These are phyloP conservation scores for Starmerella stellata DNA, from an alignment of 805 yeast species.

Conservation along the genomic window DNA sequence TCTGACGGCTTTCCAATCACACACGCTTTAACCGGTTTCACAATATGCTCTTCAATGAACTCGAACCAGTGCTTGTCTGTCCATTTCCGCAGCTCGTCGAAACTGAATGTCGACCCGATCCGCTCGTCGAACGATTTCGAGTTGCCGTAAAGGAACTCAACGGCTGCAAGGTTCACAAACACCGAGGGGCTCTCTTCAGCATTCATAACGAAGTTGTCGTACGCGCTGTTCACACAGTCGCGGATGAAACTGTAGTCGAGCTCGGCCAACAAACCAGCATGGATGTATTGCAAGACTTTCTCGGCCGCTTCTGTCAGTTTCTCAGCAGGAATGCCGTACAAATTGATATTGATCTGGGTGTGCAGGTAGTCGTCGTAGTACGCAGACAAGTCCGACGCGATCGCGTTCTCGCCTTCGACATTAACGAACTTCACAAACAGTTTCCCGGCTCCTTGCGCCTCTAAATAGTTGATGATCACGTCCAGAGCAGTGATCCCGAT, in stretches of 20 bases:
- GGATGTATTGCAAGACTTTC: conserved; percentile 34
- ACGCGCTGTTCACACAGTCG: conserved; percentile 49
- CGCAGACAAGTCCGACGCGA: conserved; percentile 51
- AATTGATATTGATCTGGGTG: conserved; percentile 36
- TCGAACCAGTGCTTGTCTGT: conserved; percentile 46
- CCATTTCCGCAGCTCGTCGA: conserved; percentile 45
- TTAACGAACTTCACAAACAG: conserved; percentile 59
- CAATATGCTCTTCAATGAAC: conserved; percentile 34
- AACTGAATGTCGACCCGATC: conserved; percentile 40
- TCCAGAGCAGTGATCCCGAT: conserved; percentile 50
- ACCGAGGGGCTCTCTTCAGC: conserved; percentile 37
- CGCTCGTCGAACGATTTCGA: conserved; percentile 40
- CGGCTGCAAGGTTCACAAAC: conserved; percentile 49
- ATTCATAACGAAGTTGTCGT: conserved; percentile 31
- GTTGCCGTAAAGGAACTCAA: conserved; percentile 66
- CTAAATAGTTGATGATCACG: conserved; percentile 51
- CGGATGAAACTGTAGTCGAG: conserved; percentile 49
- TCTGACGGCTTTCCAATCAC: conserved; percentile 59
- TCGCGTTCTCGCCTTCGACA: conserved; percentile 43
- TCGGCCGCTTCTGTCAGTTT: conserved; percentile 36
- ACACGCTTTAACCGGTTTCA: conserved; percentile 45
- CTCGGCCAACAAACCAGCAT: conserved; percentile 24
- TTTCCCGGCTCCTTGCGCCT: conserved; percentile 60
- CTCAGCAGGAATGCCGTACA: conserved; percentile 63
- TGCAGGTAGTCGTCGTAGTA: conserved; percentile 58